Evolutionary conservation across 352 stramenopile species (phyloP), one percentile per base, ranked within the genome.

Genomic region (Phytopythium vexans): DNA sequence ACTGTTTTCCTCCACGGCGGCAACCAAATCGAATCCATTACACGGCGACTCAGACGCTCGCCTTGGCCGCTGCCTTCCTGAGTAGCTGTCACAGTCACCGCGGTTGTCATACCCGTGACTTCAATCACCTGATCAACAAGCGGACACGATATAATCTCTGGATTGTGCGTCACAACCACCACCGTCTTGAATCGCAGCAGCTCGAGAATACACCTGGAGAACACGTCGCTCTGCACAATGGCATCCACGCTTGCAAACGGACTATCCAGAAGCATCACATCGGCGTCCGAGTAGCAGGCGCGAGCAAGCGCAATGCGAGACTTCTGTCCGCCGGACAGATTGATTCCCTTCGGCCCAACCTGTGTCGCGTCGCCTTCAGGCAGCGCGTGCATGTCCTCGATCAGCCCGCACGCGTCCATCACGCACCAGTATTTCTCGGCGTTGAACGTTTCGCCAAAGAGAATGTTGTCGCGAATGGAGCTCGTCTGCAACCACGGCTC

Each of bases 401-500:
- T 64, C 31, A 80, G 52, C 50, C 70, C 77, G 27, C 80, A 92
- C 0, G 77, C 79, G 21, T 77, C 74, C 4, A 93, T 42, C 44
- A 91, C 78, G 21, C 60, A 82, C 66, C 68, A 74, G 66, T 94
- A 92, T 33, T 71, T 71, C 10, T 62, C 65, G 32, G 60, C 64
- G 53, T 95, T 70, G 44, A 87, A 94, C 7, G 64, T 52, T 16
- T 76, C 76, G 4, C 94, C 93, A 72, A 99, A 99, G 5, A 99
- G 62, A 54, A 99, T 96, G 68, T 99, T 99, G 27, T 98, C 89
- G n/a, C 86, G 80, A 3, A 99, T 72, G 16, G 84, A 97, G 31
- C 89, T 91, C 59, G 98, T 98, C 65, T 99, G 87, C 51, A 99
- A 96, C 80, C 97, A 98, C 31, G 95, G 82, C 14, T 86, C 82